Evolutionary conservation across 192 early-diverging fungal species (phyloP).

Genomic region (Chytriomyces sp.): DNA sequence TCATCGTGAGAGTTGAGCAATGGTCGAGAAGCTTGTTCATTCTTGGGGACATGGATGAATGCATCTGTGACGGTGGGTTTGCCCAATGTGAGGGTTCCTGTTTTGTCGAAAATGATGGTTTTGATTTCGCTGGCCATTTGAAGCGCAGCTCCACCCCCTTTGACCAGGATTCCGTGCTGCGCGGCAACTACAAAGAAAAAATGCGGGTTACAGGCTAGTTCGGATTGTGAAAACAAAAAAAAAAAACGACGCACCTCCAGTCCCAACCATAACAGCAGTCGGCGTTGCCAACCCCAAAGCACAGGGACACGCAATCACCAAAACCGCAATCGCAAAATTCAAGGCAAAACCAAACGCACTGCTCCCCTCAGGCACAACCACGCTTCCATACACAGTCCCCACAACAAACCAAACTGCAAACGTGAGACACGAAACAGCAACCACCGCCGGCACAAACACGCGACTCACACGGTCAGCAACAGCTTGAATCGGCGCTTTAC

Average conservation of each 20-base stretch:
- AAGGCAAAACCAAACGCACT: conserved; percentile 29
- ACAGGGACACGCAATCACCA: conserved; percentile 97
- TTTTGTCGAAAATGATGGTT: conserved; percentile 84
- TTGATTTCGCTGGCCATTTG: conserved; percentile 66
- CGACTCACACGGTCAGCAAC: conserved; percentile 84
- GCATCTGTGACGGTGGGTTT: conserved; percentile 66
- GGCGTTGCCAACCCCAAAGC: conserved; percentile 94
- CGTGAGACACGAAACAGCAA: conserved; percentile 70
- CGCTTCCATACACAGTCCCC: neutral
- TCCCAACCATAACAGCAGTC: conserved; percentile 99
- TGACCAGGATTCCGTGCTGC: conserved; percentile 87
- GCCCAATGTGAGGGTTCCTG: conserved; percentile 78
- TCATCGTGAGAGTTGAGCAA: conserved; percentile 20
- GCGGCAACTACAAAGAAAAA: conserved; percentile 72
- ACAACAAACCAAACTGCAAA: conserved; percentile 77
- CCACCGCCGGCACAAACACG: conserved; percentile 90
- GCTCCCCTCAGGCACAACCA: neutral
- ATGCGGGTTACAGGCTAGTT: neutral
- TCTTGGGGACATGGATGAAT: neutral
- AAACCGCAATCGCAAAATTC: conserved; percentile 76
- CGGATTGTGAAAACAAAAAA: neutral
- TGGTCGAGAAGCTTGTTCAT: neutral
- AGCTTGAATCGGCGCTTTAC: conserved; percentile 93
- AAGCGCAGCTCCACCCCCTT: conserved; percentile 76
- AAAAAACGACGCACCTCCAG: conserved; percentile 62